A percentile compares a stretch with the other conserved stretches of the same genome.
Evolutionary conservation across 345 rosid genomes (phyloP).

Genomic region (Corchorus capsularis): DNA sequence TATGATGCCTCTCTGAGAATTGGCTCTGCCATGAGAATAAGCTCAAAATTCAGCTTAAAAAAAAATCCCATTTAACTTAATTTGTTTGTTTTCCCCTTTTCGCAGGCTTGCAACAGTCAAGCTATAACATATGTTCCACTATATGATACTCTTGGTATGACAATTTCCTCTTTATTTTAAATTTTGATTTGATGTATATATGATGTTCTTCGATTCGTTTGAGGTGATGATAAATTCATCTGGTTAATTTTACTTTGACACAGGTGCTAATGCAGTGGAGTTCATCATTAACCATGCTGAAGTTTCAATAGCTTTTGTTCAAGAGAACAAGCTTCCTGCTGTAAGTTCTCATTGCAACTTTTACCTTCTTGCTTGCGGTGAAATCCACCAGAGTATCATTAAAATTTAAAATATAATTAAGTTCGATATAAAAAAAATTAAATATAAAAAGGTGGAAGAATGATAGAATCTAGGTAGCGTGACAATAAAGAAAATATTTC

Average conservation of each 20-base stretch:
- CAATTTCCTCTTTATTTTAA: neutral
- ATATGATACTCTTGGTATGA: conserved; percentile 80
- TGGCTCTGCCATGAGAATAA: conserved; percentile 81
- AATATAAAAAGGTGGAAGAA: too few species aligned
- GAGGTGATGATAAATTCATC: neutral
- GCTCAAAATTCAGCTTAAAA: conserved; percentile 7
- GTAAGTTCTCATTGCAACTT: too few species aligned
- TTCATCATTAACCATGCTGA: conserved; percentile 94
- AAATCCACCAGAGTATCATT: too few species aligned
- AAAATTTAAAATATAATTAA: too few species aligned
- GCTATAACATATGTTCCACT: conserved; percentile 77
- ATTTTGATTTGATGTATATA: neutral
- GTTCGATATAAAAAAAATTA: too few species aligned
- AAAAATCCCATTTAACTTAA: neutral
- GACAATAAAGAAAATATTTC: too few species aligned
- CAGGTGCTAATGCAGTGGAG: conserved; percentile 92
- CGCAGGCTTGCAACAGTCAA: conserved; percentile 84
- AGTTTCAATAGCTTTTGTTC: conserved; percentile 75
- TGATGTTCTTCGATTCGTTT: neutral
- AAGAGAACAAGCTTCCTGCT: conserved; percentile 73
- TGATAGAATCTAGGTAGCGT: too few species aligned
- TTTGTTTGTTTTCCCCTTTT: neutral
- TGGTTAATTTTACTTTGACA: neutral
- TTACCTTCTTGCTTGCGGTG: too few species aligned
- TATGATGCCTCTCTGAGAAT: conserved; percentile 57